Base-by-base conservation (phyloP, 1,139 yeast species). In the Candida mesenterica region DNA sequence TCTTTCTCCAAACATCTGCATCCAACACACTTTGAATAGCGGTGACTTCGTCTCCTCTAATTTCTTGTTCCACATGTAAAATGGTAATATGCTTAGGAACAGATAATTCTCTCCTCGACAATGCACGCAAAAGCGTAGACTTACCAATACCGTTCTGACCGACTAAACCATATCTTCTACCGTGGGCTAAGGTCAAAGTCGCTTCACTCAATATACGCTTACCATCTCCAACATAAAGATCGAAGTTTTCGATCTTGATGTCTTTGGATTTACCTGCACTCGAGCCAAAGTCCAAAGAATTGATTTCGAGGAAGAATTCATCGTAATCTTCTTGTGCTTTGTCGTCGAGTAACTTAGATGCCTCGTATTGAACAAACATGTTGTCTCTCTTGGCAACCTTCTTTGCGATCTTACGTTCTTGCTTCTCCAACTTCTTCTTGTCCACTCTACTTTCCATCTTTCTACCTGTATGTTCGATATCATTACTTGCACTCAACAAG, bases 91-190 rank as follows among this genome's bases (percentile, higher is more conserved):
- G 97, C 50, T 87, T 88, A 13, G 98, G 97, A 48, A 92, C 84
- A 40, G 88, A 80, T 48, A 92, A 72, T 59, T 92, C 98, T 75
- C 99, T 83, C 59, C 95, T 79, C 1, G 97, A 83, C 36, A 92
- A 69, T 0, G 99, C 99, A 50, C 88, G 75, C 53, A 92, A 71
- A 39, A 92, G 68, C 0, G 98, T 92, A 28, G 97, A 90, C 59
- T 92, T 92, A 82, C 99, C 99, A 52, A 94, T 89, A 89, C 99
- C 99, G 67, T 92, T 92, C 58, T 90, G 95, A 62, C 99, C 99
- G 31, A 92, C 96, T 40, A 92, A 70, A 78, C 98, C 99, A 50
- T 92, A 92, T 60, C 98, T 77, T 62, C 88, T 88, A 37, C 98
- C 98, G 56, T 83, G 82, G 24, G 96, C 82, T 48, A 92, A 74